These are phyloP conservation scores for Geotrichum phurueaensis DNA, from an alignment of 1,139 yeast species.

Conservation along the genomic window DNA sequence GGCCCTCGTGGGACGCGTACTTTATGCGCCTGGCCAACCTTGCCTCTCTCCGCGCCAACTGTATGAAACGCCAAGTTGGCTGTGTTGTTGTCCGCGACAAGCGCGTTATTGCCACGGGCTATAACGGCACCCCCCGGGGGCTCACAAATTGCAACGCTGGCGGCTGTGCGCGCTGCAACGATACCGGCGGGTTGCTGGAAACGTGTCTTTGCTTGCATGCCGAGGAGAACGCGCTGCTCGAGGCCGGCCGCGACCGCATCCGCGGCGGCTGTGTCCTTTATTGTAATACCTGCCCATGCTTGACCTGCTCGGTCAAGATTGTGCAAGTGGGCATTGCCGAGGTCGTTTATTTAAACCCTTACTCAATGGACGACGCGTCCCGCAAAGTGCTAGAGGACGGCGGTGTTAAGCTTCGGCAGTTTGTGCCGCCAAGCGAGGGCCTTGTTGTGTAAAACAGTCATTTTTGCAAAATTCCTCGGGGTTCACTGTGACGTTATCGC, in stretches of 20 bases:
- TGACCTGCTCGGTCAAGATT: constrained; percentile 90
- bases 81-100: constrained; percentile 86
- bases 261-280: constrained; percentile 60
- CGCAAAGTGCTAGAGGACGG: constrained; percentile 68
- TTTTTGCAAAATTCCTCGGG: too few species aligned
- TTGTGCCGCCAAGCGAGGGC: not conserved
- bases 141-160: constrained; percentile 88
- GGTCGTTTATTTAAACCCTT: constrained; percentile 90
- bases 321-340: constrained; percentile 88
- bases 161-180: constrained; percentile 78
- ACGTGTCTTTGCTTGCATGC: constrained; percentile 95
- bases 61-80: constrained; percentile 96
- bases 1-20: constrained; percentile 96
- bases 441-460: not conserved
- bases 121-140: constrained; percentile 94
- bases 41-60: constrained; percentile 87
- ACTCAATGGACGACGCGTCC: constrained; percentile 80
- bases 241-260: constrained; percentile 86
- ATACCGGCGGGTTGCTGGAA: constrained; percentile 62
- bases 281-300: constrained; percentile 96
- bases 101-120: constrained; percentile 90
- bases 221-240: constrained; percentile 91
- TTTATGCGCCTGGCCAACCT: constrained; percentile 89
- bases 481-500: too few species aligned
- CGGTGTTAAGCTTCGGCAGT: constrained; percentile 69